Evolutionary conservation across 495 filamentous ascomycete species (phyloP).

Genomic region (Xylaria curta): DNA sequence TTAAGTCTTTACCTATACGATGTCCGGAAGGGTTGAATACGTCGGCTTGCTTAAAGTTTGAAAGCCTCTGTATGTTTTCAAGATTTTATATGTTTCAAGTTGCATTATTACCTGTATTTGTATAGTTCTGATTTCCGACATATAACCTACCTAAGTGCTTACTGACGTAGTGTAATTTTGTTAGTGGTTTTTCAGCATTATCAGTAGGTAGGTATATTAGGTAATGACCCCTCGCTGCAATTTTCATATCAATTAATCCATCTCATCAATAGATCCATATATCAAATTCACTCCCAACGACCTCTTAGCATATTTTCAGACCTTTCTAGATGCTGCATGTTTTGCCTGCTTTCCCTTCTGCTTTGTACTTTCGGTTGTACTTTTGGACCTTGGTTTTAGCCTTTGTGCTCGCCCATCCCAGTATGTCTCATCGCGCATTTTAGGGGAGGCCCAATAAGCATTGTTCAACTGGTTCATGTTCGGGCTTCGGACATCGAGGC

Average conservation of each 20-base stretch:
- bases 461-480: not conserved
- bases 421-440: not conserved
- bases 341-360: not conserved
- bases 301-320: not conserved
- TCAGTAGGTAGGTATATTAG: not conserved
- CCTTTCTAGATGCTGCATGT: not conserved
- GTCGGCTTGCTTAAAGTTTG: not conserved
- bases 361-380: not conserved
- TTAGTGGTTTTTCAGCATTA: too few species aligned
- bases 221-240: not conserved
- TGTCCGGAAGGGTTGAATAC: not conserved
- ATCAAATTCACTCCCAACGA: not conserved
- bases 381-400: not conserved
- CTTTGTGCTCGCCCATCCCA: not conserved
- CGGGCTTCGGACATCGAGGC: constrained; percentile 10
- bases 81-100: too few species aligned
- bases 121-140: too few species aligned
- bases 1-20: not conserved
- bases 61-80: not conserved
- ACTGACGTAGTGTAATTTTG: too few species aligned
- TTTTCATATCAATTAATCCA: not conserved
- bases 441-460: not conserved
- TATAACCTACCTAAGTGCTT: too few species aligned
- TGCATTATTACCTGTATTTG: too few species aligned
- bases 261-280: not conserved